A percentile compares a stretch with the other conserved stretches of the same genome.
Evolutionary conservation across 129 eudicot species (phyloP).

Genomic region (Solidago caesia): DNA sequence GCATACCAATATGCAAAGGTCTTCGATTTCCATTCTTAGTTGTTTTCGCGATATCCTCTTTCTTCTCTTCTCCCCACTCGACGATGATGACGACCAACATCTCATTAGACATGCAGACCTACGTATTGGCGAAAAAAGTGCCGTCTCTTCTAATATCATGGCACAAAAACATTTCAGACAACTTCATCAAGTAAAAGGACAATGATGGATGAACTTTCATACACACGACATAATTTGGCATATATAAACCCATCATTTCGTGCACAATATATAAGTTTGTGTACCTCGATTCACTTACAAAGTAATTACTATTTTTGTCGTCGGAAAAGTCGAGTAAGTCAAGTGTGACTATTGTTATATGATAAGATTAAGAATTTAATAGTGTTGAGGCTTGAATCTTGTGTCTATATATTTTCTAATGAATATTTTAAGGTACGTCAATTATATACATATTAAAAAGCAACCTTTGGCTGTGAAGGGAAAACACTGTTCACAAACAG

Average conservation of each 20-base stretch:
- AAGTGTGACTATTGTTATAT: neutral
- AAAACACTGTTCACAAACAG: no score
- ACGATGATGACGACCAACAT: neutral
- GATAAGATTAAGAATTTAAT: neutral
- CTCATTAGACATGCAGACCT: neutral
- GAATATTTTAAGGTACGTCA: no score
- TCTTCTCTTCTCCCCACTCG: neutral
- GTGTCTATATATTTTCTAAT: neutral
- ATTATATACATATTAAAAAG: no score
- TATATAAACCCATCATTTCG: no score
- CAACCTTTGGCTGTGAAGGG: no score
- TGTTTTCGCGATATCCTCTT: neutral
- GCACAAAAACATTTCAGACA: neutral
- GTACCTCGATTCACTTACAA: neutral
- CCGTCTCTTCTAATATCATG: constrained; percentile 14
- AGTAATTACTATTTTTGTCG: neutral
- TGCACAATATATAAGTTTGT: neutral
- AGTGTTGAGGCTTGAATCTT: neutral
- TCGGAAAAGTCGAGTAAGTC: neutral
- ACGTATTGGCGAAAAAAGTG: neutral
- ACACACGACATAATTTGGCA: no score
- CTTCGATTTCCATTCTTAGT: neutral
- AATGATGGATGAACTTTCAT: neutral
- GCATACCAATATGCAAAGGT: neutral
- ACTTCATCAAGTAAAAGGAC: neutral